A percentile compares a stretch with the other conserved stretches of the same genome.
Conservation (phyloP, 139 green algal species). For the Chlorokybus atmophyticus region DNA sequence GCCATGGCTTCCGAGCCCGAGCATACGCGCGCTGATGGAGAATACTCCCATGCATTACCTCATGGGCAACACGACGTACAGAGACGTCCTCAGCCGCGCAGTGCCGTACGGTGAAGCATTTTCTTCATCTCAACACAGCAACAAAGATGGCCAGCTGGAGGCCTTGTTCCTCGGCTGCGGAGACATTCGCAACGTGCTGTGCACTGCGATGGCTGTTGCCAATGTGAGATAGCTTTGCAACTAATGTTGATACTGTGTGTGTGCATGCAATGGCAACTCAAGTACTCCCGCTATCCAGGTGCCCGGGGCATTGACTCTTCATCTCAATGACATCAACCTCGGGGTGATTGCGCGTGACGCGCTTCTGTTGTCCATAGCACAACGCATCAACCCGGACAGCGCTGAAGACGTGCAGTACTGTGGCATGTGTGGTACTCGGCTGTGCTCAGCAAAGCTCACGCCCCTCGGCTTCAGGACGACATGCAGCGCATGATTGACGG, state of each 20-base stretch:
- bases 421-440: not conserved
- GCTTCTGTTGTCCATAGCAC: not conserved
- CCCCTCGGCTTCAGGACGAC: too few species aligned
- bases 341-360: not conserved
- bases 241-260: not conserved
- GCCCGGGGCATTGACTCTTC: not conserved
- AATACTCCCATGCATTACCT: not conserved
- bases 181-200: not conserved
- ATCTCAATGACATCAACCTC: not conserved
- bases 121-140: too few species aligned
- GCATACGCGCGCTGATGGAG: not conserved
- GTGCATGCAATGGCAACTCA: too few species aligned
- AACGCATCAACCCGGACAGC: not conserved
- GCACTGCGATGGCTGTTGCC: too few species aligned
- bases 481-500: too few species aligned
- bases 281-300: too few species aligned
- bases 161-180: not conserved
- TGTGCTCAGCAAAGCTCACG: too few species aligned
- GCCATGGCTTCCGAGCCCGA: too few species aligned
- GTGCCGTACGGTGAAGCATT: too few species aligned
- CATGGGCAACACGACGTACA: not conserved
- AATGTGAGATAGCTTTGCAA: too few species aligned
- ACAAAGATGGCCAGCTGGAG: not conserved
- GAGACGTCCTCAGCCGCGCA: too few species aligned
- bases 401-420: not conserved